Percentiles rank a stretch among this genome's conserved stretches.
phyloP scores from a whole-genome alignment of 2,329 filamentous ascomycete genomes.

The Chaetomiaceae sp. region DNA sequence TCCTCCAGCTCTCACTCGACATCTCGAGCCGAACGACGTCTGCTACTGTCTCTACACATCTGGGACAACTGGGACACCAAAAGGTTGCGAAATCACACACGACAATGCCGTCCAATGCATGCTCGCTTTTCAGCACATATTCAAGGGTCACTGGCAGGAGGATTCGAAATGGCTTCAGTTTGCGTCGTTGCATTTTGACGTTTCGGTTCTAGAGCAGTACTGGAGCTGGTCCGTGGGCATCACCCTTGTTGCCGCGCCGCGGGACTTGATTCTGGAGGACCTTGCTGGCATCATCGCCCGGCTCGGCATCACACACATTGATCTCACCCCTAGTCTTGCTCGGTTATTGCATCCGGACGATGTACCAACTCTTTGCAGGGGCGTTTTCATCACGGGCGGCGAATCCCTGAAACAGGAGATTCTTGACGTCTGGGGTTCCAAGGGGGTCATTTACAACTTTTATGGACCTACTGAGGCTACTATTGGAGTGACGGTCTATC shows the following conservation, averaged over 20 bases:
- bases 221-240: slow-evolving; percentile 95
- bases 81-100: slow-evolving; percentile 84
- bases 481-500: slow-evolving; percentile 86
- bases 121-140: slow-evolving; percentile 77
- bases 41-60: slow-evolving; percentile 87
- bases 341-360: slow-evolving; percentile 73
- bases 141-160: slow-evolving; percentile 67
- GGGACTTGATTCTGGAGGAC: slow-evolving; percentile 82
- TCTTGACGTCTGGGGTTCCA: slow-evolving; percentile 75
- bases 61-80: slow-evolving; percentile 80
- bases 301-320: slow-evolving; percentile 80
- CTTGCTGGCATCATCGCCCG: slow-evolving; percentile 66
- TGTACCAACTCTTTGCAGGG: slow-evolving; percentile 71
- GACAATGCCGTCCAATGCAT: slow-evolving; percentile 86
- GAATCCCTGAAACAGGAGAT: slow-evolving; percentile 88
- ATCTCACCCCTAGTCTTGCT: slow-evolving; percentile 84
- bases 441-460: slow-evolving; percentile 82
- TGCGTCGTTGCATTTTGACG: slow-evolving; percentile 91
- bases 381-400: slow-evolving; percentile 90
- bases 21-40: slow-evolving; percentile 49
- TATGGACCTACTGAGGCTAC: slow-evolving; percentile 91
- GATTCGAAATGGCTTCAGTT: slow-evolving; percentile 85
- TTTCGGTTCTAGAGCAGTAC: slow-evolving; percentile 88
- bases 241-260: slow-evolving; percentile 72
- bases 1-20: slow-evolving; percentile 31